Base-by-base conservation (phyloP, 2,329 filamentous ascomycete species). In the Graphilbum fragrans region DNA sequence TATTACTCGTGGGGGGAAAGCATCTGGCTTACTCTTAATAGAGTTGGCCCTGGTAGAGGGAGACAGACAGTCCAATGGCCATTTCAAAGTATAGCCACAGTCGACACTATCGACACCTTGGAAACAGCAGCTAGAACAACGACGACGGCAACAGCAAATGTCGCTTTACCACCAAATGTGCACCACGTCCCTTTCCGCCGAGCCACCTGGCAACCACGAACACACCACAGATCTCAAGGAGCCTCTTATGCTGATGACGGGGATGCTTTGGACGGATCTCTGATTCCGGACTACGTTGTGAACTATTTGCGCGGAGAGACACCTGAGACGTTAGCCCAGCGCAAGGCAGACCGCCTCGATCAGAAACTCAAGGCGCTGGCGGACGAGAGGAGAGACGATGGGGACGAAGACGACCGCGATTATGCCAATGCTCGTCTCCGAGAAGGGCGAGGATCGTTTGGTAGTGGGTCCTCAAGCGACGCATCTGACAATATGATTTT, bases 301-400 rank as follows among this genome's bases (percentile, higher is more conserved):
- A 67, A 72, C 53, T 74, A 68, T 51, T 60, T 74, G 46, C 64
- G 69, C 33, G 70, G 70, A 36, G 70, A 74, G 54, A 74, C 70
- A 2, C 69, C 70, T 14, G 69, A 73, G 52, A 65, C 62, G 23
- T 50, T 74, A 18, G 69, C 69, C 6, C 57, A 58, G 42, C 64
- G 66, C 49, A 63, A 64, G 45, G 36, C 58, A 60, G 44, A 59
- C 57, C 53, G 57, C 52, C 38, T 52, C 45, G n/a, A 44, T 29
- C 27, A 16, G 25, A 3, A 2, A 19, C 19, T 32, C 18, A 11
- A 21, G 18, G 19, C 37, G 5, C 7, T 34, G 12, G 18, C 18
- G 6, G 16, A 17, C 14, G 49, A 61, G 46, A 35, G 53, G 37
- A 65, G 62, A 12, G 34, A 10, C 12, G 19, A 25, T 18, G n/a